phyloP scores from a whole-genome alignment of 768 basidiomycete genomes.

The Rhizopogon vesiculosus region DNA sequence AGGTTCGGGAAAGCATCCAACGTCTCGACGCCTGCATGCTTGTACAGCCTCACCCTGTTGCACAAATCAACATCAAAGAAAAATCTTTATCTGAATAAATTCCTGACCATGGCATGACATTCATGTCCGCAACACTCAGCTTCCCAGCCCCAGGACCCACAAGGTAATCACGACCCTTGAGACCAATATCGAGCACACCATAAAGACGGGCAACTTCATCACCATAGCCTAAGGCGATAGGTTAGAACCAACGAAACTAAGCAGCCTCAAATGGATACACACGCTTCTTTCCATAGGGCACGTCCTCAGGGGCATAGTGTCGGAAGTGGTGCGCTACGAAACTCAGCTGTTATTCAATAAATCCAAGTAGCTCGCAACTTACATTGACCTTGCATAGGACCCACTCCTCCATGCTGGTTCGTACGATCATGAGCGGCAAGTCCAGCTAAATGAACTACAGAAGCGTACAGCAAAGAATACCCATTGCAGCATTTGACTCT shows the following conservation, averaged over 20 bases:
- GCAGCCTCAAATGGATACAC: slow-evolving; percentile 11
- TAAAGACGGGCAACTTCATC: slow-evolving; percentile 84
- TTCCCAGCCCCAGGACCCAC: slow-evolving; percentile 70
- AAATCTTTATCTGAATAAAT: background rate
- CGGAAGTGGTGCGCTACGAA: slow-evolving; percentile 64
- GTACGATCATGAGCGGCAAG: background rate
- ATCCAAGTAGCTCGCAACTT: background rate
- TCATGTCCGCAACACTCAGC: slow-evolving; percentile 70
- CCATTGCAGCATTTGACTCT: slow-evolving; percentile 79
- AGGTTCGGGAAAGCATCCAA: slow-evolving; percentile 63
- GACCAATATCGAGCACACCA: slow-evolving; percentile 74
- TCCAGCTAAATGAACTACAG: background rate
- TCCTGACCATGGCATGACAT: slow-evolving; percentile 56
- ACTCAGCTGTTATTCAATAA: slow-evolving; percentile 8
- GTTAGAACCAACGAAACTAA: slow-evolving; percentile 11
- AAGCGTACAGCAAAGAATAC: slow-evolving; percentile 70
- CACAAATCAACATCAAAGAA: background rate
- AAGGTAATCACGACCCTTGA: slow-evolving; percentile 72
- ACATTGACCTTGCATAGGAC: slow-evolving; percentile 85
- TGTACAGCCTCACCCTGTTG: slow-evolving; percentile 50
- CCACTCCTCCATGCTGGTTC: slow-evolving; percentile 68
- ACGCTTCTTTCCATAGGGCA: slow-evolving; percentile 69
- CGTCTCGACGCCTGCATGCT: slow-evolving; percentile 44
- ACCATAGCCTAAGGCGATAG: slow-evolving; percentile 49
- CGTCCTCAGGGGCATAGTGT: slow-evolving; percentile 56